phyloP scores from a whole-genome alignment of 441 rosid species.

The Adansonia rubrostipa region DNA sequence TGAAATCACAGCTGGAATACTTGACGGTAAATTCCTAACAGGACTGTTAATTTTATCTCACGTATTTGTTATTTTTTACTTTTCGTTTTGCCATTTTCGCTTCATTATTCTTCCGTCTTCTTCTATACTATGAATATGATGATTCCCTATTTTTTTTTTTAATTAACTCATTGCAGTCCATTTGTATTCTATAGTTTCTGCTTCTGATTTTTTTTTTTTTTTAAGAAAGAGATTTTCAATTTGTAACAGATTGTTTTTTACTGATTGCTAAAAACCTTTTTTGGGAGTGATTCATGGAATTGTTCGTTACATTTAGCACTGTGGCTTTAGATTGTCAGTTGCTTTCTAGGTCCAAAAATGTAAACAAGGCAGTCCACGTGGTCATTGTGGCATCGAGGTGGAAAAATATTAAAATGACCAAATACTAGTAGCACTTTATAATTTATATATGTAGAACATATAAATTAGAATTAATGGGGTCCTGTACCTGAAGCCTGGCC shows the following conservation, averaged over 20 bases:
- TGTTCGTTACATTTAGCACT: not conserved
- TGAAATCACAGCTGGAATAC: constrained; percentile 31
- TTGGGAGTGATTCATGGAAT: not conserved
- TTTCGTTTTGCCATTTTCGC: not conserved
- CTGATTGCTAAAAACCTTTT: not conserved
- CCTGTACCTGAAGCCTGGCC: not conserved
- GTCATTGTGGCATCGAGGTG: not conserved
- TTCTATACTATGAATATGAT: constrained; percentile 4
- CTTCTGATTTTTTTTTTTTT: constrained; percentile 19
- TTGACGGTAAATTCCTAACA: constrained; percentile 47
- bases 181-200: constrained; percentile 38
- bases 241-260: not conserved
- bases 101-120: constrained; percentile 4
- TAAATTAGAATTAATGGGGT: constrained; percentile 20
- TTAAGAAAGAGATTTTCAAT: constrained; percentile 18
- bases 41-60: constrained; percentile 24
- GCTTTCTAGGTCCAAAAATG: not conserved
- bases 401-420: not conserved
- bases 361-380: not conserved
- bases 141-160: not conserved
- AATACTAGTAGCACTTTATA: no score
- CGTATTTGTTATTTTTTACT: not conserved
- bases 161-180: constrained; percentile 33
- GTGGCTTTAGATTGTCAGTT: constrained; percentile 5
- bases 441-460: not conserved